Percentiles rank a stretch among this genome's conserved stretches.
phyloP scores from a whole-genome alignment of 2,329 filamentous ascomycete species.

The Teratosphaeria pseudoeucalypti region DNA sequence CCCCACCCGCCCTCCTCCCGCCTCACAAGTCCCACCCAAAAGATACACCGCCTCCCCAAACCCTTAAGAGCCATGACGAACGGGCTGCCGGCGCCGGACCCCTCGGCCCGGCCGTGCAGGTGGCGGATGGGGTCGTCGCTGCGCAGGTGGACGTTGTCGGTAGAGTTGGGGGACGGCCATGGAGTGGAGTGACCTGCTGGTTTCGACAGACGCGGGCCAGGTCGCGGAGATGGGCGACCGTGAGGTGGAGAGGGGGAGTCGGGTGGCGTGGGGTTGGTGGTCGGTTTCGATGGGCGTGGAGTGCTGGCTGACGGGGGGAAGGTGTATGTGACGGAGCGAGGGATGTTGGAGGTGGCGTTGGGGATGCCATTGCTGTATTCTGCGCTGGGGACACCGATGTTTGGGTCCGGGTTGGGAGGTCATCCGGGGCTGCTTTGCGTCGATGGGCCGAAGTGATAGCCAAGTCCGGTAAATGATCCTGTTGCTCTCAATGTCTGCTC shows the following conservation, averaged over 20 bases:
- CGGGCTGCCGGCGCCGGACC: constrained; percentile 51
- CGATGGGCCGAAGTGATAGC: too few species aligned
- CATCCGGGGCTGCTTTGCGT: not conserved
- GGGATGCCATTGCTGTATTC: not conserved
- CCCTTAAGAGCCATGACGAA: constrained; percentile 53
- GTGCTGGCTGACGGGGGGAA: constrained; percentile 10
- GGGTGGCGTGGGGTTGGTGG: constrained; percentile 8
- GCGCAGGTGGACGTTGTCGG: constrained; percentile 42
- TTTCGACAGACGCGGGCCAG: constrained; percentile 48
- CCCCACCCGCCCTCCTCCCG: constrained; percentile 19
- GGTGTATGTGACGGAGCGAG: constrained; percentile 18
- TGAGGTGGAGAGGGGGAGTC: constrained; percentile 47
- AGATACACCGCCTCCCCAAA: constrained; percentile 30
- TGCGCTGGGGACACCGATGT: not conserved
- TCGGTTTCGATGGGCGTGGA: not conserved
- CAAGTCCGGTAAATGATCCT: not conserved
- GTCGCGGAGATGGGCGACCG: constrained; percentile 48
- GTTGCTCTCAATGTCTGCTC: too few species aligned
- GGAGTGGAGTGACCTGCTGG: constrained; percentile 53
- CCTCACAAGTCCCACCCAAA: constrained; percentile 18
- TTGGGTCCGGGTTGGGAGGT: not conserved
- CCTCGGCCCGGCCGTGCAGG: constrained; percentile 46
- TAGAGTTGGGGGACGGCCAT: constrained; percentile 55
- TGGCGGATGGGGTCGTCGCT: constrained; percentile 51
- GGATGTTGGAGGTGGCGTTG: constrained; percentile 6